These are phyloP conservation scores for Fusarium pseudonygamai DNA, from an alignment of 2,329 filamentous ascomycete species.

Conservation along the genomic window DNA sequence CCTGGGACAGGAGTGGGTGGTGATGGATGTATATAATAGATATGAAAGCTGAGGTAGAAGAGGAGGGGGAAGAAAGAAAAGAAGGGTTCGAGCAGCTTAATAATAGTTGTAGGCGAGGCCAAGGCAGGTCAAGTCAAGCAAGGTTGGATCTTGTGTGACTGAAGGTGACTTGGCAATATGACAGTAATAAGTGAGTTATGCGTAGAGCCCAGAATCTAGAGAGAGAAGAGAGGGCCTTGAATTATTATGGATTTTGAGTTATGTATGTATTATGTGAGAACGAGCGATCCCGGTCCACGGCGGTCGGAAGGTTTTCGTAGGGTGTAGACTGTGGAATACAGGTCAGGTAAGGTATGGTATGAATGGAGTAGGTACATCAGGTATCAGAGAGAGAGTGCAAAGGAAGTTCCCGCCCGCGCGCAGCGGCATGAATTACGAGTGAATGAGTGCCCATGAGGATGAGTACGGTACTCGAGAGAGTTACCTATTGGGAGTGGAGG, in stretches of 20 bases:
- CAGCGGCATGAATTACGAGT: slow-evolving; percentile 3
- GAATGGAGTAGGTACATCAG: not conserved
- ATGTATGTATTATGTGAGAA: slow-evolving; percentile 43
- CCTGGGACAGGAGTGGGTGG: slow-evolving; percentile 22
- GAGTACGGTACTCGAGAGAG: not conserved
- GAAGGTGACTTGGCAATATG: slow-evolving; percentile 1
- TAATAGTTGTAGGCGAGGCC: slow-evolving; percentile 37
- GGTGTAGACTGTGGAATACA: not conserved
- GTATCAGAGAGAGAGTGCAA: not conserved
- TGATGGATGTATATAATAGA: slow-evolving; percentile 36
- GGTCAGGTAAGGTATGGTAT: not conserved
- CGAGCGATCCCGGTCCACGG: slow-evolving; percentile 23
- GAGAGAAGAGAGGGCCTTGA: slow-evolving; percentile 18
- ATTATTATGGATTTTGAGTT: slow-evolving; percentile 21
- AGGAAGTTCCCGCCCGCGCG: slow-evolving; percentile 32
- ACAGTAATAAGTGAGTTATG: slow-evolving; percentile 25
- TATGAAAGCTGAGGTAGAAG: slow-evolving; percentile 13
- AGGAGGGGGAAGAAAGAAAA: slow-evolving; percentile 15
- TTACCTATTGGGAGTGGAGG: slow-evolving; percentile 5
- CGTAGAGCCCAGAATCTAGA: slow-evolving; percentile 1
- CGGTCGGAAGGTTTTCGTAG: slow-evolving; percentile 41
- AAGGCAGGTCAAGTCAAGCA: slow-evolving; percentile 19
- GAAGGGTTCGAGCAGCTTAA: slow-evolving; percentile 39
- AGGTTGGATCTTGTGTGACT: slow-evolving; percentile 29
- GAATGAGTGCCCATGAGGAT: not conserved